phyloP scores from a whole-genome alignment of 768 basidiomycete species.

The Boletus barrowsii region DNA sequence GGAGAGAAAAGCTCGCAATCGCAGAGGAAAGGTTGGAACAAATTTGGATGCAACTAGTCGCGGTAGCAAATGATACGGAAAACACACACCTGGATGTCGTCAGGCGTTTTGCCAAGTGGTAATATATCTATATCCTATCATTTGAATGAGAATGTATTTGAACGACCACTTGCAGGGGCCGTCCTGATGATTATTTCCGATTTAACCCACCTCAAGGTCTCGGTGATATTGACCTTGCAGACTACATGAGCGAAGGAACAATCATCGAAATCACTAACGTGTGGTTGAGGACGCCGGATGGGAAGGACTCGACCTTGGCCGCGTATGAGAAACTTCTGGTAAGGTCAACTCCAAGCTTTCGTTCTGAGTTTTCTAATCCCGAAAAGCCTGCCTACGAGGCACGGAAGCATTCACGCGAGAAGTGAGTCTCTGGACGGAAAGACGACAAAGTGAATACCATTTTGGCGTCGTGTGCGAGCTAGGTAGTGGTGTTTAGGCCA shows the following conservation, averaged over 20 bases:
- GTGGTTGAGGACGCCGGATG: background rate
- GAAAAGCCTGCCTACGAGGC: background rate
- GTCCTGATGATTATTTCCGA: too few species aligned
- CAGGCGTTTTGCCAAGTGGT: background rate
- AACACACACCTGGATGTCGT: background rate
- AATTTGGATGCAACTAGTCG: background rate
- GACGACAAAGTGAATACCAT: background rate
- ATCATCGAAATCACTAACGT: background rate
- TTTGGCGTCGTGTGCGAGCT: background rate
- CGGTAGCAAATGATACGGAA: background rate
- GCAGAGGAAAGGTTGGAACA: background rate
- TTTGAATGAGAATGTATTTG: background rate
- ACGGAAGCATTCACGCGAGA: background rate
- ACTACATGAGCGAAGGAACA: background rate
- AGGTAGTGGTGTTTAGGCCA: too few species aligned
- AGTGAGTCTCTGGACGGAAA: background rate
- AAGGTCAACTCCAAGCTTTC: background rate
- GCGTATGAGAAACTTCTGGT: background rate
- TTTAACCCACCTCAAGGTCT: background rate
- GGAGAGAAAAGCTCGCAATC: background rate
- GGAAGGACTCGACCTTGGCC: background rate
- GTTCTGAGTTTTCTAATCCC: background rate
- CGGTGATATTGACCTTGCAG: background rate
- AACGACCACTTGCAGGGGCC: background rate
- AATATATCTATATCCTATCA: background rate